Evolutionary conservation across 116 monocot genomes (phyloP).

Genomic region (Dioscorea cayenensis): DNA sequence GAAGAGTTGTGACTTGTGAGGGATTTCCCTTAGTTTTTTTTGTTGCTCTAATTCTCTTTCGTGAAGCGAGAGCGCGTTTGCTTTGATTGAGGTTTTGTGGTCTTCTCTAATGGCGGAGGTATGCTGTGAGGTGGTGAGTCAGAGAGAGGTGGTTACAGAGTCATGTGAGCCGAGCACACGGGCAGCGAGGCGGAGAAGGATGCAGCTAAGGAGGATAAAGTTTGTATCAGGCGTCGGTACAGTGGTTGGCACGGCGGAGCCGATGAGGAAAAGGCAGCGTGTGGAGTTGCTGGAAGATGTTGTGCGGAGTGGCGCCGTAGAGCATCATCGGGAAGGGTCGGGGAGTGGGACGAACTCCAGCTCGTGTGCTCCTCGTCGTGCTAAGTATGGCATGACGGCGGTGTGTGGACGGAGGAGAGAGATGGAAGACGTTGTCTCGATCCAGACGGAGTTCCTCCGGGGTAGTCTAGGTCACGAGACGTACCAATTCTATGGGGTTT

Average conservation of each 20-base stretch:
- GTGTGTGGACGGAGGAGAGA: constrained; percentile 39
- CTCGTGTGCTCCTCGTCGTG: neutral
- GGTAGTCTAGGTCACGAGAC: neutral
- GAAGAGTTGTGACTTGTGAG: too few species aligned
- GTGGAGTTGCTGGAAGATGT: neutral
- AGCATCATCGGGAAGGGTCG: neutral
- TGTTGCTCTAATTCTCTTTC: too few species aligned
- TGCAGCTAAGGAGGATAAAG: neutral
- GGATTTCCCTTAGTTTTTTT: too few species aligned
- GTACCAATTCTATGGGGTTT: constrained; percentile 54
- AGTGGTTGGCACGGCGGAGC: neutral
- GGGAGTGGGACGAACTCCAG: neutral
- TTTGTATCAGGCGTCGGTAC: neutral
- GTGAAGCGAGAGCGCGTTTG: neutral
- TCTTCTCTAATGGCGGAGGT: neutral
- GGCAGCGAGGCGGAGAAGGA: neutral
- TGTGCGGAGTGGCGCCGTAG: neutral
- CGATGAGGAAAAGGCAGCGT: neutral
- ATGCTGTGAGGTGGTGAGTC: neutral
- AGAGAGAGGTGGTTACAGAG: neutral
- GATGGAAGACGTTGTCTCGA: constrained; percentile 43
- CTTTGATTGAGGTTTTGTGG: too few species aligned
- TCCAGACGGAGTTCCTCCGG: constrained; percentile 26
- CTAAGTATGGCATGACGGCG: constrained; percentile 15
- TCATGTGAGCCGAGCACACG: neutral